Conservation (phyloP, 805 yeast genomes). For the Yarrowia bubula region DNA sequence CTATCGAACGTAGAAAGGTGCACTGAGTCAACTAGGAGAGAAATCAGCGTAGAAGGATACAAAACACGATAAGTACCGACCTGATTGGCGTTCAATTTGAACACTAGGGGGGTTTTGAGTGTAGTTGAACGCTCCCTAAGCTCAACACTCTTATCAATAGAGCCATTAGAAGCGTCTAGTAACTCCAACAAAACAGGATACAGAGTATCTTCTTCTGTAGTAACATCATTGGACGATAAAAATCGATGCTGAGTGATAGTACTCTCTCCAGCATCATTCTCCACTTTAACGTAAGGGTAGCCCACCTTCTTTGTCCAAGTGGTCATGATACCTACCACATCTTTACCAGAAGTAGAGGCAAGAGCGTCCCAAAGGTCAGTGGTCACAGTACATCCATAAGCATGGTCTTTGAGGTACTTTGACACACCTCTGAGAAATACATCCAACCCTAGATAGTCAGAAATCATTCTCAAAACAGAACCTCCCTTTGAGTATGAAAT, state of each 20-base stretch:
- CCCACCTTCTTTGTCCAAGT: constrained; percentile 75
- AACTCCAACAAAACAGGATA: constrained; percentile 54
- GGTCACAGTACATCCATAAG: constrained; percentile 70
- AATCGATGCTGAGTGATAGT: constrained; percentile 59
- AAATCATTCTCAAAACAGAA: constrained; percentile 71
- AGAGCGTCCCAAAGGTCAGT: constrained; percentile 70
- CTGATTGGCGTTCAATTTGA: constrained; percentile 60
- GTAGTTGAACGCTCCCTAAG: constrained; percentile 51
- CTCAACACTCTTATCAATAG: constrained; percentile 57
- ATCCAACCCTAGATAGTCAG: constrained; percentile 66
- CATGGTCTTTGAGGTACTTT: constrained; percentile 58
- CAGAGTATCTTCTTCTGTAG: constrained; percentile 54
- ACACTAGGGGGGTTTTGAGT: constrained; percentile 48
- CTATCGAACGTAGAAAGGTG: constrained; percentile 57
- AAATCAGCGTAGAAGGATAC: constrained; percentile 52
- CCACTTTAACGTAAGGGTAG: constrained; percentile 62
- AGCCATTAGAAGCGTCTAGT: constrained; percentile 53
- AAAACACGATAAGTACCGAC: constrained; percentile 61
- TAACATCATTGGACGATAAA: constrained; percentile 59
- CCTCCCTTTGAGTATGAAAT: constrained; percentile 83
- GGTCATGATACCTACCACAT: constrained; percentile 58
- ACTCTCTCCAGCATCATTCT: constrained; percentile 41
- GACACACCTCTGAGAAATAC: constrained; percentile 71
- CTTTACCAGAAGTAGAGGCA: constrained; percentile 58
- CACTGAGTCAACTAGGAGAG: constrained; percentile 53